phyloP scores from a whole-genome alignment of 495 filamentous ascomycete genomes.

The Sphaerosporella brunnea region DNA sequence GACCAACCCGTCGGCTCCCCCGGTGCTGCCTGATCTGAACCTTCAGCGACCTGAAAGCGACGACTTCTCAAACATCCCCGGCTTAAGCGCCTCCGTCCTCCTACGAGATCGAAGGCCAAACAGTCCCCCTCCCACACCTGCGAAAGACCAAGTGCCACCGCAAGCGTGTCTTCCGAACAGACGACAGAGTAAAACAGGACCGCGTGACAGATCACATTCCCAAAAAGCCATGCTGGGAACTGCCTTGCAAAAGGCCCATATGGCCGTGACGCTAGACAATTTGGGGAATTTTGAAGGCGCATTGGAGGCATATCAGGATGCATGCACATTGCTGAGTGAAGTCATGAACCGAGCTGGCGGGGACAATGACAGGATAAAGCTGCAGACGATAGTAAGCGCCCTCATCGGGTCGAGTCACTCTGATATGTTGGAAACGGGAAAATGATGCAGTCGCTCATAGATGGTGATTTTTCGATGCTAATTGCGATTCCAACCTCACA shows the following conservation, averaged over 20 bases:
- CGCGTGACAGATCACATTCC: conserved; percentile 29
- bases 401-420: no score
- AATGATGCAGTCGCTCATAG: no score
- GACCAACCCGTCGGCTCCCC: neutral
- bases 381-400: conserved; percentile 67
- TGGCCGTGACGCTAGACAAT: conserved; percentile 85
- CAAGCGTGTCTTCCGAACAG: neutral
- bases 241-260: conserved; percentile 86
- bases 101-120: neutral
- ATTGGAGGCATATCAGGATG: conserved; percentile 77
- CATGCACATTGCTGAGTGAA: conserved; percentile 63
- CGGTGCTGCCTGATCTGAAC: conserved; percentile 6
- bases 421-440: no score
- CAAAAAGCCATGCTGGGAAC: conserved; percentile 88
- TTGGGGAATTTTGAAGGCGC: conserved; percentile 87
- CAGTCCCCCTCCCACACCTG: neutral
- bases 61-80: conserved; percentile 5
- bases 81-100: neutral
- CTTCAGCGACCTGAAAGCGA: conserved; percentile 3
- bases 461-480: conserved; percentile 1
- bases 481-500: conserved; percentile 25
- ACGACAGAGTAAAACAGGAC: conserved; percentile 7
- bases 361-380: conserved; percentile 67
- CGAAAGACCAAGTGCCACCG: neutral
- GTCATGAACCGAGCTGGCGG: conserved; percentile 70